Conservation (phyloP, 2,329 filamentous ascomycete genomes). For the Penicillium sp. region DNA sequence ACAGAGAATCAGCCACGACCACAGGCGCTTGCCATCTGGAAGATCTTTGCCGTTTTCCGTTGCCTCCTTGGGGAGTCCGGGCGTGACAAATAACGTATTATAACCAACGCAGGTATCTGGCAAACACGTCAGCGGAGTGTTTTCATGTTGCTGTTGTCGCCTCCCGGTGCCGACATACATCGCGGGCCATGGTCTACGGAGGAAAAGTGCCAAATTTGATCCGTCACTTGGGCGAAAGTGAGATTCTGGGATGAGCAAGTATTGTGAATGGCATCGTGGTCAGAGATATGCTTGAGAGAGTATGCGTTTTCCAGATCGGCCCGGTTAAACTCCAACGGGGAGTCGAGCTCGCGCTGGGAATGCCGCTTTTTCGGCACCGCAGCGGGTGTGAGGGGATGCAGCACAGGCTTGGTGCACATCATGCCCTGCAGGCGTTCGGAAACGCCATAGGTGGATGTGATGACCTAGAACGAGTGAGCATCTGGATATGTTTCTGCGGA, state of each 20-base stretch:
- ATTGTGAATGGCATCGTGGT: slow-evolving; percentile 22
- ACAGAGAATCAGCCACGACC: slow-evolving; percentile 70
- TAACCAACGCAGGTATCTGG: slow-evolving; percentile 68
- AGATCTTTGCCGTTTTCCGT: slow-evolving; percentile 34
- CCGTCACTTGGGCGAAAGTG: slow-evolving; percentile 59
- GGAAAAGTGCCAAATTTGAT: slow-evolving; percentile 73
- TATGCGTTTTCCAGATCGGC: slow-evolving; percentile 36
- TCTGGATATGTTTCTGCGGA: background rate
- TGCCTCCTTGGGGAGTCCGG: slow-evolving; percentile 41
- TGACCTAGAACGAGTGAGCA: slow-evolving; percentile 27
- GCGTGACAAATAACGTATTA: slow-evolving; percentile 54
- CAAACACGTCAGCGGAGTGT: slow-evolving; percentile 15
- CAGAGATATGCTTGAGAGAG: slow-evolving; percentile 22
- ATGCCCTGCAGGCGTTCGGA: slow-evolving; percentile 64
- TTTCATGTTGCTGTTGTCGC: slow-evolving; percentile 9
- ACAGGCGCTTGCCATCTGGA: slow-evolving; percentile 56
- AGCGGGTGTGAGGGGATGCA: slow-evolving; percentile 22
- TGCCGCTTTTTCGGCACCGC: slow-evolving; percentile 14
- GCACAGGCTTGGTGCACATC: slow-evolving; percentile 58
- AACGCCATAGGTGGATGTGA: slow-evolving; percentile 65
- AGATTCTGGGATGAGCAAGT: slow-evolving; percentile 33
- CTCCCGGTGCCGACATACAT: slow-evolving; percentile 47
- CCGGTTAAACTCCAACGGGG: slow-evolving; percentile 11
- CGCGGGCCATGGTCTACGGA: slow-evolving; percentile 66
- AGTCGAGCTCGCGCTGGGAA: slow-evolving; percentile 9